These are phyloP conservation scores for Suhomyces sp. DNA, from an alignment of 805 yeast species.

Conservation along the genomic window DNA sequence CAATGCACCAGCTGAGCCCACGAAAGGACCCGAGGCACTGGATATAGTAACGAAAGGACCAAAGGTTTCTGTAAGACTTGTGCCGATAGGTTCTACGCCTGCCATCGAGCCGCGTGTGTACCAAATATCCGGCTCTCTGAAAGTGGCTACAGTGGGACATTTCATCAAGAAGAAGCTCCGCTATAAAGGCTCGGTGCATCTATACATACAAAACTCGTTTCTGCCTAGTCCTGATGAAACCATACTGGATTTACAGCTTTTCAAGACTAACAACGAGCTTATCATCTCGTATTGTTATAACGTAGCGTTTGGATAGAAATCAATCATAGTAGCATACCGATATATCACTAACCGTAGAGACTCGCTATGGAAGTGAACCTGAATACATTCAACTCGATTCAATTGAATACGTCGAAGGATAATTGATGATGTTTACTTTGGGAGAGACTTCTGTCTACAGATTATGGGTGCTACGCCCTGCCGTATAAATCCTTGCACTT, in stretches of 20 bases:
- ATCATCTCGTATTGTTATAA: slow-evolving; percentile 37
- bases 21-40: neutral
- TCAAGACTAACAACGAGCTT: slow-evolving; percentile 34
- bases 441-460: no score
- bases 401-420: no score
- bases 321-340: no score
- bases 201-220: slow-evolving; percentile 41
- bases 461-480: no score
- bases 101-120: slow-evolving; percentile 49
- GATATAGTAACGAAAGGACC: neutral
- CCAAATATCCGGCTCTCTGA: slow-evolving; percentile 46
- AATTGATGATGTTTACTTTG: no score
- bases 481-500: no score
- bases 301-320: slow-evolving; percentile 35
- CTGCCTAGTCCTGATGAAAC: slow-evolving; percentile 41
- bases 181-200: slow-evolving; percentile 16
- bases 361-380: no score
- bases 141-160: slow-evolving; percentile 43
- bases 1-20: neutral
- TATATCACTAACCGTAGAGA: no score
- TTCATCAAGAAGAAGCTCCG: slow-evolving; percentile 42
- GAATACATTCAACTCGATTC: no score
- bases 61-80: slow-evolving; percentile 48
- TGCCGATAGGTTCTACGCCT: slow-evolving; percentile 58
- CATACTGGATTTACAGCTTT: slow-evolving; percentile 29